These are phyloP conservation scores for Alternaria novae-zelandiae DNA, from an alignment of 2,329 filamentous ascomycete species.

Conservation along the genomic window DNA sequence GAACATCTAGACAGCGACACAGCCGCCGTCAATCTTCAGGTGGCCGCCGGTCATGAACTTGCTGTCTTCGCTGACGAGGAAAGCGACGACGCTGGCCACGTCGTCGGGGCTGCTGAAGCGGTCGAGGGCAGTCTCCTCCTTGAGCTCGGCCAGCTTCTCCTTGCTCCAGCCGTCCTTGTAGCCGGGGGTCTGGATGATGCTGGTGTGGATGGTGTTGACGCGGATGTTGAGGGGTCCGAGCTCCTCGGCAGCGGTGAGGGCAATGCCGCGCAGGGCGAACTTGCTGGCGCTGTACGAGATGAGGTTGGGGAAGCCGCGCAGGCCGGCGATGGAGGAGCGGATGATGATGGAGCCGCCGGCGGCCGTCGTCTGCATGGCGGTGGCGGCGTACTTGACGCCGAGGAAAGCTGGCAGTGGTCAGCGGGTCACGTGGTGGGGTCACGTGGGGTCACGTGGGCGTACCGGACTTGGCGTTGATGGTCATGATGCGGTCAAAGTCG, in stretches of 20 bases:
- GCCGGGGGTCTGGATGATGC: conserved; percentile 47
- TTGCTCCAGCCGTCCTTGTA: conserved; percentile 45
- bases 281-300: conserved; percentile 47
- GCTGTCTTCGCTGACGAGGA: conserved; percentile 49
- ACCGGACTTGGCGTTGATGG: conserved; percentile 49
- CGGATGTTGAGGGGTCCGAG: conserved; percentile 48
- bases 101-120: conserved; percentile 48
- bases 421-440: background rate
- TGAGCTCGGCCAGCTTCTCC: conserved; percentile 44
- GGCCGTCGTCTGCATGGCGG: conserved; percentile 38
- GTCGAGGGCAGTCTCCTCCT: conserved; percentile 43
- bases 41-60: conserved; percentile 49
- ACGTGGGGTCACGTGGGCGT: conserved; percentile 3
- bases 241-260: conserved; percentile 48
- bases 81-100: conserved; percentile 48
- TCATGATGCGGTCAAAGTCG: conserved; percentile 47
- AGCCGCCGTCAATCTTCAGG: conserved; percentile 45
- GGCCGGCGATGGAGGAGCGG: conserved; percentile 49
- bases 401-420: conserved; percentile 39
- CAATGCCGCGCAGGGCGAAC: conserved; percentile 49
- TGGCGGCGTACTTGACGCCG: conserved; percentile 46
- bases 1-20: conserved; percentile 31
- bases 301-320: conserved; percentile 47
- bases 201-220: conserved; percentile 52
- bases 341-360: conserved; percentile 49